Percentiles rank a stretch among this genome's conserved stretches.
These are phyloP conservation scores for Serendipita vermifera DNA, from an alignment of 768 basidiomycete species.

Conservation along the genomic window DNA sequence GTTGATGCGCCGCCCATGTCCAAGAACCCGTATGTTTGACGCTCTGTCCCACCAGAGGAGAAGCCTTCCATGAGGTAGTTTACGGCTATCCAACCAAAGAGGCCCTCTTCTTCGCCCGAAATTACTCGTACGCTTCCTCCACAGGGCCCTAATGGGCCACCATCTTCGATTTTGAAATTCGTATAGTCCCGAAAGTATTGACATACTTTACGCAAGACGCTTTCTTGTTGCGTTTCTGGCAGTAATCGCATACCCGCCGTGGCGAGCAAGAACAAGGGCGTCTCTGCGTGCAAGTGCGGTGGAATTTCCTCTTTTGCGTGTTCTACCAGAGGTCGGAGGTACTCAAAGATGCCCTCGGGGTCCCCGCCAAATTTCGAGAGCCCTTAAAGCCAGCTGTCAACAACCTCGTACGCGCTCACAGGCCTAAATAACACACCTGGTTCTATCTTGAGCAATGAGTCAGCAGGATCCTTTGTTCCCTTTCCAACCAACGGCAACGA, in stretches of 20 bases:
- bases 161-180: conserved; percentile 58
- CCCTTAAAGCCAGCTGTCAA: conserved; percentile 36
- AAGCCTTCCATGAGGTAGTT: conserved; percentile 99
- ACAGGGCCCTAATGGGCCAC: conserved; percentile 63
- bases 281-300: conserved; percentile 68
- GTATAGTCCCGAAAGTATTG: conserved; percentile 61
- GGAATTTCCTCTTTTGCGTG: conserved; percentile 78
- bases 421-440: conserved; percentile 53
- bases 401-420: not conserved
- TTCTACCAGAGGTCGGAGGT: conserved; percentile 69
- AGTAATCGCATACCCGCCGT: conserved; percentile 96
- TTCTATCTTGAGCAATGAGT: conserved; percentile 85
- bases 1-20: conserved; percentile 99
- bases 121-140: conserved; percentile 90
- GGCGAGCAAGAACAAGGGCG: conserved; percentile 87
- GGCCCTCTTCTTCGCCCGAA: conserved; percentile 93
- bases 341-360: conserved; percentile 53
- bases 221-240: conserved; percentile 48
- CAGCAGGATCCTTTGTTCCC: conserved; percentile 64
- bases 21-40: conserved; percentile 83
- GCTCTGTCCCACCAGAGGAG: conserved; percentile 19
- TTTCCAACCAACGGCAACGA: conserved; percentile 80
- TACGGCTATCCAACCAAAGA: conserved; percentile 98
- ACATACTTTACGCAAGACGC: conserved; percentile 67
- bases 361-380: conserved; percentile 68